Evolutionary conservation across 73 alveolate species (phyloP).

Genomic region (Urostyla sp.): DNA sequence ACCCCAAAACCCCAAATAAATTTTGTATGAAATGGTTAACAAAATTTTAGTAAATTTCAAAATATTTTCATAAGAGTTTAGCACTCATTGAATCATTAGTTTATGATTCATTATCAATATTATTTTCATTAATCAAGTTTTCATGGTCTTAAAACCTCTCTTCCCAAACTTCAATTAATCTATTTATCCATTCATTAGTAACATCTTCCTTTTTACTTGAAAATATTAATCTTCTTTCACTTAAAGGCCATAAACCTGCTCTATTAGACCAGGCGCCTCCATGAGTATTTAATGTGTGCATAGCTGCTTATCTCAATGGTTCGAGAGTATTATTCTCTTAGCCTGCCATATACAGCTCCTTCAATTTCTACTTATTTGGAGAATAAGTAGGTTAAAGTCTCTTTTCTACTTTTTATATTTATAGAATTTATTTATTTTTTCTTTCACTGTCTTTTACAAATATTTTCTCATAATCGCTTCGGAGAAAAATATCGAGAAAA

Average conservation of each 20-base stretch:
- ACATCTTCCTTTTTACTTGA: slow-evolving; percentile 35
- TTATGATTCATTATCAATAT: background rate
- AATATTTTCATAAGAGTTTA: no score
- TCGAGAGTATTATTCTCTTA: slow-evolving; percentile 30
- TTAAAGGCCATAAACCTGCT: slow-evolving; percentile 29
- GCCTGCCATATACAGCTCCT: slow-evolving; percentile 22
- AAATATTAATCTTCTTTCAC: slow-evolving; percentile 39
- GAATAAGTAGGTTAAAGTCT: background rate
- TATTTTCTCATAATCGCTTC: slow-evolving; percentile 26
- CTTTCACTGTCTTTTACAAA: slow-evolving; percentile 30
- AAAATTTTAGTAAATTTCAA: no score
- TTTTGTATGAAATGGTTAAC: no score
- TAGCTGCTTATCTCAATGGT: slow-evolving; percentile 36
- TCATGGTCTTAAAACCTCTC: background rate
- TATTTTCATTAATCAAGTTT: background rate
- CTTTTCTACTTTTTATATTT: slow-evolving; percentile 14
- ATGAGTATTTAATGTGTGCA: slow-evolving; percentile 28
- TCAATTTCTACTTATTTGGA: slow-evolving; percentile 8
- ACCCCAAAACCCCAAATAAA: no score
- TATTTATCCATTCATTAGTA: slow-evolving; percentile 24
- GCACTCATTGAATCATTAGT: no score
- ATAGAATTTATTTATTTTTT: background rate
- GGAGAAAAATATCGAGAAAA: slow-evolving; percentile 21
- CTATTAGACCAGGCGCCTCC: slow-evolving; percentile 50
- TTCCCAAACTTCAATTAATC: background rate